A percentile compares a stretch with the other conserved stretches of the same genome.
phyloP scores from a whole-genome alignment of 371 early-diverging fungal genomes.

The Actinomortierella wolfii region DNA sequence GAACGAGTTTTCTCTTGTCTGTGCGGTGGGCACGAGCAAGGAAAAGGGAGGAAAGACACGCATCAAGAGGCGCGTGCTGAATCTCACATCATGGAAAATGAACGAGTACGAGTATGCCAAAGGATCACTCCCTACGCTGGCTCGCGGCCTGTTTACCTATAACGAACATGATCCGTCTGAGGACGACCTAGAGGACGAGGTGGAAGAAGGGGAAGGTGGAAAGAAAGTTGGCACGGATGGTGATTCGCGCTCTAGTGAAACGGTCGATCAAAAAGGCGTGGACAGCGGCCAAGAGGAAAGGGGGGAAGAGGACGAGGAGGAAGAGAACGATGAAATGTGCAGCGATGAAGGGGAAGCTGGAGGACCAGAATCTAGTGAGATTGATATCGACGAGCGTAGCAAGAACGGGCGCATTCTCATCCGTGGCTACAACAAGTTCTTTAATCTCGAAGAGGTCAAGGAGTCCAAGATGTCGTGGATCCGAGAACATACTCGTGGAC shows the following conservation, averaged over 20 bases:
- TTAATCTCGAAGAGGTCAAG: slow-evolving; percentile 73
- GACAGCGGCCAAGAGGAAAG: too few species aligned
- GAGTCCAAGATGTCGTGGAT: slow-evolving; percentile 57
- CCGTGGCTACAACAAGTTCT: slow-evolving; percentile 97
- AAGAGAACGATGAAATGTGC: too few species aligned
- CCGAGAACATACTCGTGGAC: slow-evolving; percentile 68
- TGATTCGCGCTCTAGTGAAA: too few species aligned
- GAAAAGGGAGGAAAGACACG: neutral
- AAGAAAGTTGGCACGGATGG: too few species aligned
- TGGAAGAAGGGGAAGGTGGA: too few species aligned
- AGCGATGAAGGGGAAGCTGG: too few species aligned
- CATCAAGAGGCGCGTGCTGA: slow-evolving; percentile 1
- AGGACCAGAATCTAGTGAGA: too few species aligned
- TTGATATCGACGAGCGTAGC: too few species aligned
- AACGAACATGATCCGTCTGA: slow-evolving; percentile 11
- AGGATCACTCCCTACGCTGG: slow-evolving; percentile 67
- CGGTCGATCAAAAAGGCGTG: too few species aligned
- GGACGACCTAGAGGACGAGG: neutral
- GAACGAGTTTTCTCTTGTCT: too few species aligned
- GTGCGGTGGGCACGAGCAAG: neutral
- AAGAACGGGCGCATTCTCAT: slow-evolving; percentile 59
- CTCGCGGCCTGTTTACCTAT: slow-evolving; percentile 85
- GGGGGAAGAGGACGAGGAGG: too few species aligned
- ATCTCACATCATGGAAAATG: slow-evolving; percentile 61
- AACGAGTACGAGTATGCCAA: slow-evolving; percentile 55